Evolutionary conservation across 129 eudicot genomes (phyloP).

Genomic region (carrot (Daucus carota)): DNA sequence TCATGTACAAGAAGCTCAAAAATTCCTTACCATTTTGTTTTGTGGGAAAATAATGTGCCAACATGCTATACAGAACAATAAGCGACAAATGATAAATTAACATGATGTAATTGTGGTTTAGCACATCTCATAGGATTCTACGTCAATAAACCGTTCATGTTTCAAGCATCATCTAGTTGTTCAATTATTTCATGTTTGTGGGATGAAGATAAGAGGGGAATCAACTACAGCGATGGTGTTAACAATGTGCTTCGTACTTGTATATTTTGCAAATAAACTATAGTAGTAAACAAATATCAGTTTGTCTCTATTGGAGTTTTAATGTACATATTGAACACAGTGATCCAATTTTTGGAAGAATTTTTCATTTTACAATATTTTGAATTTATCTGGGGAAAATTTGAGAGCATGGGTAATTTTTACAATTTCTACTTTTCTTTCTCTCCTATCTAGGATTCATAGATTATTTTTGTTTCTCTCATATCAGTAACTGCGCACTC

Average conservation of each 20-base stretch:
- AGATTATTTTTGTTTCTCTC: too few species aligned
- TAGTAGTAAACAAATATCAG: too few species aligned
- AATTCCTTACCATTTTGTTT: neutral
- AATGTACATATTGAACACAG: too few species aligned
- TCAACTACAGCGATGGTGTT: neutral
- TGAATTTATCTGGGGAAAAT: too few species aligned
- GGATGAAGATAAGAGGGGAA: neutral
- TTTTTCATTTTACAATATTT: too few species aligned
- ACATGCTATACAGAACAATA: neutral
- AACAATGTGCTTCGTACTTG: neutral
- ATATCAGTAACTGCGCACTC: too few species aligned
- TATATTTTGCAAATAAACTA: too few species aligned
- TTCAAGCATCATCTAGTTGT: neutral
- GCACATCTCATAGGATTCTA: slow-evolving; percentile 3
- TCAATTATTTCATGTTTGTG: neutral
- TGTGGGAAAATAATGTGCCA: neutral
- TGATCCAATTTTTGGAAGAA: too few species aligned
- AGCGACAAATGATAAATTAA: neutral
- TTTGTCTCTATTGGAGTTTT: too few species aligned
- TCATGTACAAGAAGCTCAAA: neutral
- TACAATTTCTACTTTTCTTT: too few species aligned
- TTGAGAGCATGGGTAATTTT: too few species aligned
- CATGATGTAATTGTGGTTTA: neutral
- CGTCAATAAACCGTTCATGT: slow-evolving; percentile 3
- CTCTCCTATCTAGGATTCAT: too few species aligned